Base-by-base conservation (phyloP, 176 grass and related monocot genomes). In the Phoenix roebelenii region DNA sequence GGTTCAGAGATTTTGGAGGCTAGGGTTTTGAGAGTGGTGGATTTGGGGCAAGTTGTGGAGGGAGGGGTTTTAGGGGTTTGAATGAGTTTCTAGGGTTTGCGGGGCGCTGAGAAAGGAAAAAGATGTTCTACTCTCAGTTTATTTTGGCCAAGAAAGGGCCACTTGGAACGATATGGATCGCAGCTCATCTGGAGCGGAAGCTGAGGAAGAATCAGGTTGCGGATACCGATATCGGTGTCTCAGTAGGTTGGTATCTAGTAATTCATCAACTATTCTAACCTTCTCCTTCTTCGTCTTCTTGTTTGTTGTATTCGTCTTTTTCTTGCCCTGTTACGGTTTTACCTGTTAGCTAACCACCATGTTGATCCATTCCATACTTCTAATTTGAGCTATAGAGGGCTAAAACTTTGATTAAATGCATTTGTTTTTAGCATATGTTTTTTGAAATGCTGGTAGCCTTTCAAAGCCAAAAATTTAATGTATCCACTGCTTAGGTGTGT, bases 101-200 rank as follows among this genome's bases (percentile, higher is more conserved):
- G 65, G 53, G 39, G 60, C 28, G 62, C 3, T 64, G 30, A 19
- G 74, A 77, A 39, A 71, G 66, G 25, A 56, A 53, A 67, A 76
- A 89, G 22, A 99, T 99, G 94, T 99, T 99, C 76, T 99, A 99
- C 70, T 99, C 94, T 16, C 94, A 99, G 94, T 99, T 99, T 84
- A 99, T 99, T 52, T 83, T 99, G 87, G 94, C 94, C 71, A 99
- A 99, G 77, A 99, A 99, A 60, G 94, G 94, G 4, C 94, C 94
- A 2, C 94, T 99, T 18, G 94, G 94, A 51, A 99, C 94, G 10
- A 99, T 99, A 85, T 99, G 94, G 94, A 99, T 99, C 54, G 94
- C 94, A 2, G 94, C 94, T 14, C 94, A 99, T 81, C 77, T 99
- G 70, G 94, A 99, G 84, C 76, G 94, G 50, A 99, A 99, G 70